phyloP scores from a whole-genome alignment of 2,329 filamentous ascomycete species.

The Beauveria medogensis region DNA sequence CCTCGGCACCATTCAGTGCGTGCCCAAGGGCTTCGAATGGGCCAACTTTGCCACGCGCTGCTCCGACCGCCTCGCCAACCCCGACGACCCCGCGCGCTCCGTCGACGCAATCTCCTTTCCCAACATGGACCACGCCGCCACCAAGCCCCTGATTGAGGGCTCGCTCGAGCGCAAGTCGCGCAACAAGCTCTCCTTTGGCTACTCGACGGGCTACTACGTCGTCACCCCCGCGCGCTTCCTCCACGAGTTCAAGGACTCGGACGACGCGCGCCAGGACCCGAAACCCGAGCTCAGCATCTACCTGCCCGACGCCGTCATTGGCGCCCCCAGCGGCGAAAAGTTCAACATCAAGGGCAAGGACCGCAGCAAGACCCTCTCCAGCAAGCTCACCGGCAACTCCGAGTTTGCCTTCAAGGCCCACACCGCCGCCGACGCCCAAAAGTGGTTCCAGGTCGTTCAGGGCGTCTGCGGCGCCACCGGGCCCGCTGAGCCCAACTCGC shows the following conservation, averaged over 20 bases:
- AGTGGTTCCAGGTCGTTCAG: slow-evolving; percentile 74
- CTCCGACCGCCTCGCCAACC: slow-evolving; percentile 66
- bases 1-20: slow-evolving; percentile 63
- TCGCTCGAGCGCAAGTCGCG: slow-evolving; percentile 84
- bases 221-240: slow-evolving; percentile 81
- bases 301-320: slow-evolving; percentile 80
- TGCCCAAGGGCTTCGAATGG: slow-evolving; percentile 88
- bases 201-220: slow-evolving; percentile 78
- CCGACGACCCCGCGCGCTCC: slow-evolving; percentile 62
- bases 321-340: slow-evolving; percentile 64
- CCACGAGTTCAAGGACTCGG: slow-evolving; percentile 94
- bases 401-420: slow-evolving; percentile 86
- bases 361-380: slow-evolving; percentile 67
- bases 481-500: slow-evolving; percentile 22
- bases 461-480: slow-evolving; percentile 47
- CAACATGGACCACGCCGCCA: slow-evolving; percentile 77
- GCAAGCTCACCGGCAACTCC: slow-evolving; percentile 69
- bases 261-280: slow-evolving; percentile 62
- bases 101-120: slow-evolving; percentile 73
- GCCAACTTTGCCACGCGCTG: slow-evolving; percentile 70
- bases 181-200: slow-evolving; percentile 71
- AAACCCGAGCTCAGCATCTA: slow-evolving; percentile 83
- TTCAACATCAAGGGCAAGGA: slow-evolving; percentile 97
- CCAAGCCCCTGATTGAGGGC: slow-evolving; percentile 78
- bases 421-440: slow-evolving; percentile 67